Conservation (phyloP, 441 rosid genomes). For the Gossypium schwendimanii region DNA sequence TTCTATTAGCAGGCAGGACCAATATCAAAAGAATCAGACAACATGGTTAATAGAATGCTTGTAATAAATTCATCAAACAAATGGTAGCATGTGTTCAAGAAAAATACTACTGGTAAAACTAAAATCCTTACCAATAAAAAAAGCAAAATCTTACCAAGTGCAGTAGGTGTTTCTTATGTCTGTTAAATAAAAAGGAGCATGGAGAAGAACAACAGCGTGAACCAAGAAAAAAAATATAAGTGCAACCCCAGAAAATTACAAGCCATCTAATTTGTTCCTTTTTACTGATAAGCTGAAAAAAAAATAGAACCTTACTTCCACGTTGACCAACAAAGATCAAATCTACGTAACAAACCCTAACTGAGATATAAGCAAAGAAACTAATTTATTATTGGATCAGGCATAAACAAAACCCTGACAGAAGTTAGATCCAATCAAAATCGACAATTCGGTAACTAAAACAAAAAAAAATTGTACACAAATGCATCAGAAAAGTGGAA, state of each 20-base stretch:
- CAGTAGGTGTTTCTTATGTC: background rate
- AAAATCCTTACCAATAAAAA: background rate
- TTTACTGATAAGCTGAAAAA: background rate
- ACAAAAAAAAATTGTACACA: background rate
- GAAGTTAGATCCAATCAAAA: background rate
- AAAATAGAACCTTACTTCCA: background rate
- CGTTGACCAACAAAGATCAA: background rate
- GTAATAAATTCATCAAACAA: background rate
- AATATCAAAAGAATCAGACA: background rate
- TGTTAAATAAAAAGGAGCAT: background rate
- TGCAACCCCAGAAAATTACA: background rate
- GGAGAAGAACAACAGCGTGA: background rate
- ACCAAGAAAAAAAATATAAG: background rate
- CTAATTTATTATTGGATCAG: background rate
- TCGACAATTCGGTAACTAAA: background rate
- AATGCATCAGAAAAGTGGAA: background rate
- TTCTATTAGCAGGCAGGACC: background rate
- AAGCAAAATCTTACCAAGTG: background rate
- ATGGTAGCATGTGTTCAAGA: background rate
- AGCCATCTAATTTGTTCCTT: background rate
- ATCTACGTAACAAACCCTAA: background rate
- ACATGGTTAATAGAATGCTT: background rate
- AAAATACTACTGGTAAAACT: background rate
- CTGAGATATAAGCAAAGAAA: background rate
- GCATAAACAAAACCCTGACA: background rate